A percentile compares a stretch with the other conserved stretches of the same genome.
Conservation (phyloP, 1,284 basidiomycete genomes). For the Violaceomyces palustris region DNA sequence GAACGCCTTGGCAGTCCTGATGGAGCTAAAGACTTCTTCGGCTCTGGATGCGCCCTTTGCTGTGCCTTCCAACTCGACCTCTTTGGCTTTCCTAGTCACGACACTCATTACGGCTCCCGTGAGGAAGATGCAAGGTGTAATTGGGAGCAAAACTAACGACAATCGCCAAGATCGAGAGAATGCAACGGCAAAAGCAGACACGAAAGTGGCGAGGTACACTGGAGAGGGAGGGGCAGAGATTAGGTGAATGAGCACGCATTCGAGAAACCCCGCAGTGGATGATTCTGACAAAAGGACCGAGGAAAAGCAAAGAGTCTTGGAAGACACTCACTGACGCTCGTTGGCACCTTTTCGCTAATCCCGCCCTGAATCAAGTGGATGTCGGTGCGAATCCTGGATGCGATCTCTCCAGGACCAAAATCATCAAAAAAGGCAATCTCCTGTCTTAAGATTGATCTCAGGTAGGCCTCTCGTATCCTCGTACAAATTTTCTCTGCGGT, state of each 20-base stretch:
- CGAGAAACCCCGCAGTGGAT: too few relatives aligned
- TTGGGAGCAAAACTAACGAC: slow-evolving; percentile 1
- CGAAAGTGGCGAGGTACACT: slow-evolving; percentile 4
- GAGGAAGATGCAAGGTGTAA: slow-evolving; percentile 2
- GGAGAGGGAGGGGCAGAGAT: too few relatives aligned
- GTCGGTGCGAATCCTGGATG: slow-evolving; percentile 3
- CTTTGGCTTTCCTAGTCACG: slow-evolving; percentile 1
- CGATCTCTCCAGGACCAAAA: slow-evolving; percentile 1
- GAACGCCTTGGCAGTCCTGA: slow-evolving; percentile 6
- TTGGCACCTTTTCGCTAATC: slow-evolving; percentile 3
- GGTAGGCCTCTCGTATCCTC: slow-evolving; percentile 3
- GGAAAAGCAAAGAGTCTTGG: too few relatives aligned
- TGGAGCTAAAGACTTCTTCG: slow-evolving; percentile 4
- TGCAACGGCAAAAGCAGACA: not conserved
- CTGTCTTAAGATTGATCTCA: slow-evolving; percentile 1
- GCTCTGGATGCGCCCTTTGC: slow-evolving; percentile 2
- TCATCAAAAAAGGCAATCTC: slow-evolving; percentile 3
- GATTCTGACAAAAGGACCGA: too few relatives aligned
- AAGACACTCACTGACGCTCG: too few relatives aligned
- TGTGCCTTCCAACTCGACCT: slow-evolving; percentile 1
- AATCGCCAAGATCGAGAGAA: slow-evolving; percentile 2
- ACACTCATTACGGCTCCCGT: not conserved
- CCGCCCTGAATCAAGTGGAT: slow-evolving; percentile 4
- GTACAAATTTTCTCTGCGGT: slow-evolving; percentile 3
- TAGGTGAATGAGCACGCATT: too few relatives aligned